Evolutionary conservation across 805 yeast species (phyloP), one percentile per base, ranked within the genome.

Genomic region (Yamadazyma akitaensis): DNA sequence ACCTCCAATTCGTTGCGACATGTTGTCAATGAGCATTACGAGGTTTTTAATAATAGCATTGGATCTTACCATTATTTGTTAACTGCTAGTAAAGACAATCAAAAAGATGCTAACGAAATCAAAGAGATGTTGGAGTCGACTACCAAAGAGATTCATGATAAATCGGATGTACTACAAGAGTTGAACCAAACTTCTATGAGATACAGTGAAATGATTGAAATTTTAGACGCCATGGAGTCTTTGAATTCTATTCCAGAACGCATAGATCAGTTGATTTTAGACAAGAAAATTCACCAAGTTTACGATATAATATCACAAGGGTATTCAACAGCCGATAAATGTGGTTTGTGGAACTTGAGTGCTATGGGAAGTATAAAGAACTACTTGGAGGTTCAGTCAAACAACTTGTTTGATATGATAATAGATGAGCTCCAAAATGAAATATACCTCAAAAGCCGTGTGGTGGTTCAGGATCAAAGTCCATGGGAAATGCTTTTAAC

Each of bases 41-140:
- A 88, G 60, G 83, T 88, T 1, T 90, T 92, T 67, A 90, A 88
- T 61, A 84, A 82, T 54, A 82, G 89, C 53, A 82, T 92, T 38
- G 96, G 96, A 0, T 84, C 92, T 4, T 92, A 88, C 63, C 84
- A 88, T 45, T 73, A 80, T 37, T 82, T 90, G 2, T 80, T 86
- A 2, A 72, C 77, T 37, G 73, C 83, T 1, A 73, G 91, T 17
- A 70, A 79, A 21, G 78, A 84, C 35, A 82, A 94, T 2, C 92
- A 88, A 55, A 68, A 72, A 8, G 77, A 78, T 17, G 72, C 87
- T 1, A 53, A 63, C 2, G 66, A 62, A 31, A 72, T 85, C 34
- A 76, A 76, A 47, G 66, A 71, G 16, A 71, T 76, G 53, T 66
- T 86, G 25, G 71, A 67, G 25, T 59, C 67, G 8, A 76, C 85